Evolutionary conservation across 352 stramenopile species (phyloP), one percentile per base, ranked within the genome.

Genomic region (Pythium aristosporum): DNA sequence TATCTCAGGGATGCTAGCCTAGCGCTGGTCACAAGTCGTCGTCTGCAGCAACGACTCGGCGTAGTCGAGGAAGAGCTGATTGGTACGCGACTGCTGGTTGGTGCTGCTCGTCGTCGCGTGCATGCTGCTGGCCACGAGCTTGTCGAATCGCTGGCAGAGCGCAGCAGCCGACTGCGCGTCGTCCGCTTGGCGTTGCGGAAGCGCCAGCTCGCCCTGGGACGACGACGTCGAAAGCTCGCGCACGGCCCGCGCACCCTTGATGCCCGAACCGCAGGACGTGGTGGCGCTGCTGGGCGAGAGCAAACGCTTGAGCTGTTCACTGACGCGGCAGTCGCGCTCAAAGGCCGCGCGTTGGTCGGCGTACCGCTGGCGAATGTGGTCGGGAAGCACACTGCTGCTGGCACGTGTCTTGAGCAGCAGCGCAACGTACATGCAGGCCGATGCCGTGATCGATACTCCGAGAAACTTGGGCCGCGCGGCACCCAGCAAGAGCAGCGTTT

Each of bases 391-490:
- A 20, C 25, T 28, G 25, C 69, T 68, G 53, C 63, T 49, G 54
- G 61, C 57, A 1, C 57, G 49, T 57, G 62, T 73, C 61, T 89
- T 88, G 30, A 92, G 70, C 25, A 75, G 72, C 41, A 92, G 70
- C 18, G 72, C 83, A 30, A 92, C 44, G 61, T 80, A 87, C 2
- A 90, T 65, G 55, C 69, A 88, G 18, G 81, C 83, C 0, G 79
- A 82, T 5, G 74, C 66, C 13, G 60, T 53, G 1, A 51, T 53
- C 18, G 71, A 74, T 13, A 79, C 72, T 8, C 75, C 68, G 2
- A 75, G 60, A 50, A 89, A 90, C 64, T 92, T 92, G 10, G 79
- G 83, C 1, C 81, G 79, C 13, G 75, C 68, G 18, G 65, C 80
- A 2, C 81, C 81, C 15, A 92, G 63, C 30, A 68, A 47, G 34